phyloP scores from a whole-genome alignment of 805 yeast genomes.

The Metschnikowia gelsemii region DNA sequence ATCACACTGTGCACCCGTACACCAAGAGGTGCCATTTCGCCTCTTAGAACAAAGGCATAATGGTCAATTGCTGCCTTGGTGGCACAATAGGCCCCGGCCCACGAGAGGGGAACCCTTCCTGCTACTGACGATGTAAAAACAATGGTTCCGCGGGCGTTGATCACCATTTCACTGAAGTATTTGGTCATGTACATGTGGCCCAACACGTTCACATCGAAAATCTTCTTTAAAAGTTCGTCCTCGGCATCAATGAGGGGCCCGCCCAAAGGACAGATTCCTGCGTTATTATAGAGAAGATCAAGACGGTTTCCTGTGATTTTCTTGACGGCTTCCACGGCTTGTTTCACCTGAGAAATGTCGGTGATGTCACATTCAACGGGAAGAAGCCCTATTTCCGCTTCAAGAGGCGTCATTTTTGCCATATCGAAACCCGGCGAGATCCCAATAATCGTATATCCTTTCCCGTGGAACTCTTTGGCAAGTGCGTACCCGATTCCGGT shows the following conservation, averaged over 20 bases:
- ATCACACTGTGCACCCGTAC: constrained; percentile 39
- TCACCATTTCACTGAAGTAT: constrained; percentile 30
- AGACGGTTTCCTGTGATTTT: constrained; percentile 32
- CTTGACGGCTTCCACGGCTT: constrained; percentile 22
- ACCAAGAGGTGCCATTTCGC: constrained; percentile 39
- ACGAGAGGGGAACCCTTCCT: constrained; percentile 32
- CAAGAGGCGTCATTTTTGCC: constrained; percentile 28
- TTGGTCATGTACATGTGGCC: constrained; percentile 39
- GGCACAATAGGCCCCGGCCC: constrained; percentile 33
- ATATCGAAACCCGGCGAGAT: constrained; percentile 29
- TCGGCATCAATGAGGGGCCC: constrained; percentile 35
- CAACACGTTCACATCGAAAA: constrained; percentile 37
- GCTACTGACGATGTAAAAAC: constrained; percentile 40
- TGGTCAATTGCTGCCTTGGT: constrained; percentile 42
- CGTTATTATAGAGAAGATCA: constrained; percentile 43
- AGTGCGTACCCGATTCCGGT: constrained; percentile 20
- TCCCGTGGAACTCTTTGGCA: constrained; percentile 17
- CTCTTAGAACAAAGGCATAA: constrained; percentile 32
- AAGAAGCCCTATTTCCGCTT: constrained; percentile 26
- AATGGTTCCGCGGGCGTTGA: constrained; percentile 35
- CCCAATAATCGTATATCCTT: constrained; percentile 41
- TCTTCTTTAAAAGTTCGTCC: constrained; percentile 22
- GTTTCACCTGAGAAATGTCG: constrained; percentile 13
- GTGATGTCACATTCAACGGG: constrained; percentile 39
- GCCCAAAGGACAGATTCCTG: constrained; percentile 33